Evolutionary conservation across 2,329 filamentous ascomycete genomes (phyloP).

Genomic region (Colletotrichum caudatum): DNA sequence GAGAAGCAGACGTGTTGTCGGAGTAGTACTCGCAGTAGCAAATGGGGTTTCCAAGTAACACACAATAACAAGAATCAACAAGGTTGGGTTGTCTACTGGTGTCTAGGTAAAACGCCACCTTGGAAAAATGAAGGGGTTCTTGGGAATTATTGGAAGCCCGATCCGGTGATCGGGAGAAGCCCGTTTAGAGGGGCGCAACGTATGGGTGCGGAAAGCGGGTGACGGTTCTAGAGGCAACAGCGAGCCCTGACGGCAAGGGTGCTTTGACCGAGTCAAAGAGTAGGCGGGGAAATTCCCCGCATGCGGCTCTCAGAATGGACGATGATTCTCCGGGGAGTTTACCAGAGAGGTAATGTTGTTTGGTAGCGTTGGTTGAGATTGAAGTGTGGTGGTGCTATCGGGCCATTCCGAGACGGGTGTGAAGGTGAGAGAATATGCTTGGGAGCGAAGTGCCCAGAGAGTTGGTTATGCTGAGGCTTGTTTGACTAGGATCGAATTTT

Average conservation of each 20-base stretch:
- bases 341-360: constrained; percentile 42
- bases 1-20: constrained; percentile 14
- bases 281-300: constrained; percentile 44
- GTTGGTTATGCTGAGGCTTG: background rate
- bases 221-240: constrained; percentile 28
- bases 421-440: background rate
- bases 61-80: constrained; percentile 42
- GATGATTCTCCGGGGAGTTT: constrained; percentile 38
- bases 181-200: constrained; percentile 18
- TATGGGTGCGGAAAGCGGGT: constrained; percentile 8
- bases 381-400: constrained; percentile 38
- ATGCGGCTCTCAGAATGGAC: constrained; percentile 42
- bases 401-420: constrained; percentile 36
- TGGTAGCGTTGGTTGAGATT: constrained; percentile 19
- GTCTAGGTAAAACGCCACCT: constrained; percentile 42
- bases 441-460: background rate
- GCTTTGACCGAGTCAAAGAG: constrained; percentile 44
- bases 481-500: background rate
- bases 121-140: constrained; percentile 25
- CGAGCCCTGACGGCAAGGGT: constrained; percentile 37
- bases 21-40: constrained; percentile 42
- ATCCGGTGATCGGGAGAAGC: constrained; percentile 26
- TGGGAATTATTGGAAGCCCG: constrained; percentile 9
- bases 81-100: constrained; percentile 41
- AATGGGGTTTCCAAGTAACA: constrained; percentile 38